Evolutionary conservation across 805 yeast genomes (phyloP).

Genomic region (Candida wancherniae): DNA sequence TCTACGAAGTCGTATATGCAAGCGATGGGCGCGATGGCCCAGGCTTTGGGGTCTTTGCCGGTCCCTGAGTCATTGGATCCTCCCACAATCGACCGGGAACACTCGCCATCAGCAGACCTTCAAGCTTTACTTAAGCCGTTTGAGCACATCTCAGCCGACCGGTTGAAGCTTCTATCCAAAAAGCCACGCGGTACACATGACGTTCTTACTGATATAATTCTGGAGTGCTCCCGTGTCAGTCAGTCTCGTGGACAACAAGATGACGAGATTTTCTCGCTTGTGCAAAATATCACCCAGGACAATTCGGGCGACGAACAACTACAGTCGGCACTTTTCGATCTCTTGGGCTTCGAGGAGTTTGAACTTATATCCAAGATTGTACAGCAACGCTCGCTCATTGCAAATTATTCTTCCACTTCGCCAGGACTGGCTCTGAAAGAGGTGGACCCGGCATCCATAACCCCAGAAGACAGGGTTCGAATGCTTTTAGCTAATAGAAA

Average conservation of each 20-base stretch:
- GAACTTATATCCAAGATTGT: constrained; percentile 68
- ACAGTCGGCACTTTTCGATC: constrained; percentile 71
- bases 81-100: constrained; percentile 38
- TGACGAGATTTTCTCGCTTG: constrained; percentile 25
- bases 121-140: constrained; percentile 34
- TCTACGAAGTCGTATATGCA: constrained; percentile 74
- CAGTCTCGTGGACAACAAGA: constrained; percentile 29
- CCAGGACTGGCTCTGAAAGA: constrained; percentile 2
- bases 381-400: constrained; percentile 30
- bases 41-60: constrained; percentile 26
- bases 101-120: constrained; percentile 21
- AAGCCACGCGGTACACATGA: not conserved
- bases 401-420: constrained; percentile 13
- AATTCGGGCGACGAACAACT: constrained; percentile 50
- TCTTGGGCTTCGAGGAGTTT: constrained; percentile 81
- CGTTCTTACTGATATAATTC: constrained; percentile 20
- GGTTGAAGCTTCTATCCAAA: constrained; percentile 12
- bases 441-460: constrained; percentile 29
- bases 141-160: constrained; percentile 33
- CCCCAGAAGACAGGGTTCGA: constrained; percentile 52
- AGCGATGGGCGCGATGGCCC: constrained; percentile 72
- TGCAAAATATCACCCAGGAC: constrained; percentile 29
- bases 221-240: constrained; percentile 32
- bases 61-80: constrained; percentile 16
- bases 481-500: constrained; percentile 49